phyloP scores from a whole-genome alignment of 1,284 basidiomycete genomes.

The Fomes fomentarius region DNA sequence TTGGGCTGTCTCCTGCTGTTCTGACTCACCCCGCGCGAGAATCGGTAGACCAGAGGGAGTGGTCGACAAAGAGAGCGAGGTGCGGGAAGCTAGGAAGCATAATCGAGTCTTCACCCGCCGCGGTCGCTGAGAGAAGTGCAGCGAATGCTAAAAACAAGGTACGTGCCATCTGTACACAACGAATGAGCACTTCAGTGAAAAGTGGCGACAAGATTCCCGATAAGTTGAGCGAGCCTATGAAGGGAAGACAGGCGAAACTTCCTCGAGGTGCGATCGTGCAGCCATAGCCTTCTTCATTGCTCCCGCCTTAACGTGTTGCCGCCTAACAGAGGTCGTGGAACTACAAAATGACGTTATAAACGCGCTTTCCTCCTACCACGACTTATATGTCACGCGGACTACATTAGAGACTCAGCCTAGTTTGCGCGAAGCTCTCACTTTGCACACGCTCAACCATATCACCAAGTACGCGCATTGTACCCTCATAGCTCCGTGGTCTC shows the following conservation, averaged over 20 bases:
- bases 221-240: conserved; percentile 58
- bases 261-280: conserved; percentile 47
- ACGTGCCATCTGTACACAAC: no score
- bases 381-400: conserved; percentile 73
- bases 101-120: conserved; percentile 53
- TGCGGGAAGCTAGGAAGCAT: conserved; percentile 55
- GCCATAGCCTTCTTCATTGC: not conserved
- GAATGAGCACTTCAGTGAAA: conserved; percentile 5
- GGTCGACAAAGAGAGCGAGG: conserved; percentile 50
- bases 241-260: conserved; percentile 53
- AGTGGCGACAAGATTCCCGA: conserved; percentile 56
- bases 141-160: conserved; percentile 17
- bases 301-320: conserved; percentile 11
- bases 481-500: not conserved
- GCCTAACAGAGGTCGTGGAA: conserved; percentile 49
- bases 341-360: conserved; percentile 70
- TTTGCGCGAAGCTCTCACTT: conserved; percentile 66
- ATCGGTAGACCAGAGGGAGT: conserved; percentile 52
- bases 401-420: conserved; percentile 54
- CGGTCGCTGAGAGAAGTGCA: conserved; percentile 28
- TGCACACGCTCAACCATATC: conserved; percentile 86
- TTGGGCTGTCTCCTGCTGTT: conserved; percentile 53
- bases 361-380: conserved; percentile 67
- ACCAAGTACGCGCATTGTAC: conserved; percentile 62
- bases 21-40: conserved; percentile 51